Evolutionary conservation across 2,329 filamentous ascomycete genomes (phyloP).

Genomic region (Cephalotrichum gorgonifer): DNA sequence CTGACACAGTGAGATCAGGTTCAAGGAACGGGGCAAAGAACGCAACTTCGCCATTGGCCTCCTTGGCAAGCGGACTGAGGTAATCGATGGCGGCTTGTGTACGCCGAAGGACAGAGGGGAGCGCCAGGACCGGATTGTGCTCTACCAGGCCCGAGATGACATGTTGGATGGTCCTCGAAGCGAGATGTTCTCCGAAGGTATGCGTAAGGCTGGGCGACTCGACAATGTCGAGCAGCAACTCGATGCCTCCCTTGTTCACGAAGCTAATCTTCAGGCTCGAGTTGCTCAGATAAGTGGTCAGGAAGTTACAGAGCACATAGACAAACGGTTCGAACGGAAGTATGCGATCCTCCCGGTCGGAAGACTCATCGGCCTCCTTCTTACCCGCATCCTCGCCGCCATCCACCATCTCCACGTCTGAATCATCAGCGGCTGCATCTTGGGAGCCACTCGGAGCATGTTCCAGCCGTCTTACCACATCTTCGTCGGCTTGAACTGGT

Average conservation of each 20-base stretch:
- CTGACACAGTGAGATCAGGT: slow-evolving; percentile 23
- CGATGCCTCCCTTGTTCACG: slow-evolving; percentile 68
- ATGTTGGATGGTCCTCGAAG: slow-evolving; percentile 60
- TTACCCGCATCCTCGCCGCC: slow-evolving; percentile 8
- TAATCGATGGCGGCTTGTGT: slow-evolving; percentile 59
- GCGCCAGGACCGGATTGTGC: slow-evolving; percentile 64
- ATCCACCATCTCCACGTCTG: slow-evolving; percentile 60
- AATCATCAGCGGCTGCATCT: background rate
- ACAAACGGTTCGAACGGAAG: slow-evolving; percentile 23
- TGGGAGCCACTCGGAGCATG: background rate
- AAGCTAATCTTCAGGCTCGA: slow-evolving; percentile 61
- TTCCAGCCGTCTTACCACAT: slow-evolving; percentile 17
- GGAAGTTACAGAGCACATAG: slow-evolving; percentile 64
- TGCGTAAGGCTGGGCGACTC: slow-evolving; percentile 70
- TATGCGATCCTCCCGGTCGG: slow-evolving; percentile 8
- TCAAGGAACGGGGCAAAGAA: slow-evolving; percentile 63
- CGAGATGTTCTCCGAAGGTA: slow-evolving; percentile 46
- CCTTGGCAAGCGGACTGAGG: slow-evolving; percentile 53
- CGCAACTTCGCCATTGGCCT: slow-evolving; percentile 37
- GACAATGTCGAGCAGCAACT: slow-evolving; percentile 74
- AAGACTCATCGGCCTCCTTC: slow-evolving; percentile 11
- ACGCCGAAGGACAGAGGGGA: slow-evolving; percentile 72
- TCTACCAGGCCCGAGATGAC: slow-evolving; percentile 74
- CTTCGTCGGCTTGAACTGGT: slow-evolving; percentile 35
- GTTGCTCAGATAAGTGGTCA: slow-evolving; percentile 66